Conservation (phyloP, 2,329 filamentous ascomycete genomes). For the Calycina herbarum region DNA sequence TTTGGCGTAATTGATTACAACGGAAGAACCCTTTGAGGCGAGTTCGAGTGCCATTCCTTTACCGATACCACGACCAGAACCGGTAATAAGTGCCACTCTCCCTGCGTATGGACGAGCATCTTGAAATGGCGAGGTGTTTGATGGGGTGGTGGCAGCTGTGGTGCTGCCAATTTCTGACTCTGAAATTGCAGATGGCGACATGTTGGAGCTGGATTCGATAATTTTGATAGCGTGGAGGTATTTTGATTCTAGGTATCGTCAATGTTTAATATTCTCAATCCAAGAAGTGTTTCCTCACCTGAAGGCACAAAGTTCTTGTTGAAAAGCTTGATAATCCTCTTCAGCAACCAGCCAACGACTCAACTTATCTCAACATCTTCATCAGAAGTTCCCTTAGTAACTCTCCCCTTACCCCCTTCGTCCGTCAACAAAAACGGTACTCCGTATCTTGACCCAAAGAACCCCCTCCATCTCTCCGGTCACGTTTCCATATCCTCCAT, state of each 20-base stretch:
- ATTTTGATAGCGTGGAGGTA: neutral
- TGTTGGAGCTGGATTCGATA: neutral
- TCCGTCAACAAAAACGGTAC: neutral
- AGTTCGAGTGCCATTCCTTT: slow-evolving; percentile 44
- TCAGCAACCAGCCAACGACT: neutral
- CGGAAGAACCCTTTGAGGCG: slow-evolving; percentile 42
- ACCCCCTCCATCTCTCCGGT: neutral
- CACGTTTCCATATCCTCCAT: neutral
- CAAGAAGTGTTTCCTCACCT: neutral
- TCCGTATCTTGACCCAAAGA: neutral
- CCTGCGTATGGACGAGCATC: slow-evolving; percentile 16
- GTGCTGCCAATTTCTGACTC: neutral
- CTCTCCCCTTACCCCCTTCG: neutral
- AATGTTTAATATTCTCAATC: neutral
- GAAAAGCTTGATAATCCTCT: neutral
- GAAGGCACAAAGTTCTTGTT: neutral
- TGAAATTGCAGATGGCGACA: slow-evolving; percentile 11
- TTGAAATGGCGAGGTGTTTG: neutral
- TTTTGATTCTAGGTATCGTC: neutral
- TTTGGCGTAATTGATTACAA: slow-evolving; percentile 62
- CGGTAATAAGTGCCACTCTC: slow-evolving; percentile 82
- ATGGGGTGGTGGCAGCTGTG: neutral
- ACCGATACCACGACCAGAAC: slow-evolving; percentile 77
- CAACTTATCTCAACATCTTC: neutral
- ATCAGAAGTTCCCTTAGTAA: neutral